Percentiles rank a stretch among this genome's conserved stretches.
These are phyloP conservation scores for Metschnikowia lunata DNA, from an alignment of 805 yeast species.

Conservation along the genomic window DNA sequence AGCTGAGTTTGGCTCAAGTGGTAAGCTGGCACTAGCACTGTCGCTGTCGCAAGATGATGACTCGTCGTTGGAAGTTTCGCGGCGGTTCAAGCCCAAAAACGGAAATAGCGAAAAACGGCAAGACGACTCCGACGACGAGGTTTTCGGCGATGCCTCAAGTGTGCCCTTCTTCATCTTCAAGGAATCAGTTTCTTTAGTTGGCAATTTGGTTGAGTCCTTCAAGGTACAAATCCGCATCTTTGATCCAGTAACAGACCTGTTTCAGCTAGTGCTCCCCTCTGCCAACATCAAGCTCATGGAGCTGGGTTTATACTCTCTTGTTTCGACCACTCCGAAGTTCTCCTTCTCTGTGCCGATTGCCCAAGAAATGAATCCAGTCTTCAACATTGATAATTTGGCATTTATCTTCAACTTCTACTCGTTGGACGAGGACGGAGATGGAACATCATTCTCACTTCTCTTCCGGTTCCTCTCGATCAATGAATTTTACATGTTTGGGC, in stretches of 20 bases:
- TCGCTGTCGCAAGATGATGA: not conserved
- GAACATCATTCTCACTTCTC: constrained; percentile 55
- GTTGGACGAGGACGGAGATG: constrained; percentile 17
- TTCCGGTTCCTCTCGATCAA: constrained; percentile 46
- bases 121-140: constrained; percentile 14
- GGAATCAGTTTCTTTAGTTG: constrained; percentile 12
- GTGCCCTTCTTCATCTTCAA: constrained; percentile 13
- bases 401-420: constrained; percentile 60
- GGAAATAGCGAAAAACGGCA: constrained; percentile 7
- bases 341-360: constrained; percentile 18
- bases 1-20: constrained; percentile 7
- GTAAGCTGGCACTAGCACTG: not conserved
- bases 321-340: constrained; percentile 14
- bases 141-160: constrained; percentile 16
- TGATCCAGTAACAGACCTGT: constrained; percentile 48
- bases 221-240: constrained; percentile 50
- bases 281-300: constrained; percentile 30
- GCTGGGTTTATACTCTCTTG: constrained; percentile 52
- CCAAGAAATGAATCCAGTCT: constrained; percentile 59
- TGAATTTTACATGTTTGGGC: constrained; percentile 40
- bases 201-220: constrained; percentile 17
- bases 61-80: constrained; percentile 3
- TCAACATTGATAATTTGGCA: constrained; percentile 50
- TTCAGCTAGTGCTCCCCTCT: constrained; percentile 37
- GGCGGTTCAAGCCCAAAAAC: constrained; percentile 18